phyloP scores from a whole-genome alignment of 164 flowering plant species.

The Litsea cubeba region DNA sequence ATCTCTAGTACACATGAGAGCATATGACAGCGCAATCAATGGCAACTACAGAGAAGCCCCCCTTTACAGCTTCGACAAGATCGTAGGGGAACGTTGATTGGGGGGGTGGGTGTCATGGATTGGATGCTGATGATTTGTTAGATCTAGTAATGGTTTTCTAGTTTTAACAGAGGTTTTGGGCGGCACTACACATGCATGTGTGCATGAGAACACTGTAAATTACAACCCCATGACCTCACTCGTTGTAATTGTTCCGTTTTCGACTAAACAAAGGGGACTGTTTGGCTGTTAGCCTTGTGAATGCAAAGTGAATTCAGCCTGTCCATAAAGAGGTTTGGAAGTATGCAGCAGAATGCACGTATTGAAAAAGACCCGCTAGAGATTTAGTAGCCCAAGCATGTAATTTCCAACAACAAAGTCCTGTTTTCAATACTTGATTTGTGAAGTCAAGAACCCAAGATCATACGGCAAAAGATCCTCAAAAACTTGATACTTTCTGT shows the following conservation, averaged over 20 bases:
- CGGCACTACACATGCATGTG: slow-evolving; percentile 16
- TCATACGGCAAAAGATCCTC: not conserved
- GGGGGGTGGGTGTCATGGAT: not conserved
- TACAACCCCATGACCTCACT: slow-evolving; percentile 12
- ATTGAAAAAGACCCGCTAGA: slow-evolving; percentile 3
- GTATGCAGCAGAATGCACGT: slow-evolving; percentile 9
- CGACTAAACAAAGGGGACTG: slow-evolving; percentile 7
- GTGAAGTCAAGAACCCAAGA: slow-evolving; percentile 6
- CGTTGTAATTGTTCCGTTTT: slow-evolving; percentile 6
- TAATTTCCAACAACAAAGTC: not conserved
- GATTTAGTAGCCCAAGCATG: not conserved
- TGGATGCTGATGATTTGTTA: not conserved
- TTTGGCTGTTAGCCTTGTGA: slow-evolving; percentile 12
- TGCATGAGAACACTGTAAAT: slow-evolving; percentile 3
- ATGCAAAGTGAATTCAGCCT: slow-evolving; percentile 8
- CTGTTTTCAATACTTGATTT: slow-evolving; percentile 5
- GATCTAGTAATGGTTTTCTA: slow-evolving; percentile 11
- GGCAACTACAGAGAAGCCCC: slow-evolving; percentile 19
- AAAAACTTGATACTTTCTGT: not conserved
- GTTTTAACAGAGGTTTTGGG: slow-evolving; percentile 8
- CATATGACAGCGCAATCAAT: slow-evolving; percentile 8
- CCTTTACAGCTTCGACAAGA: slow-evolving; percentile 14
- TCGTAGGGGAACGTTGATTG: not conserved
- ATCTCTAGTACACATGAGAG: slow-evolving; percentile 1
- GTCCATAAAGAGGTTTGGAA: slow-evolving; percentile 10